Evolutionary conservation across 441 rosid genomes (phyloP).

Genomic region (Geranium incanum): DNA sequence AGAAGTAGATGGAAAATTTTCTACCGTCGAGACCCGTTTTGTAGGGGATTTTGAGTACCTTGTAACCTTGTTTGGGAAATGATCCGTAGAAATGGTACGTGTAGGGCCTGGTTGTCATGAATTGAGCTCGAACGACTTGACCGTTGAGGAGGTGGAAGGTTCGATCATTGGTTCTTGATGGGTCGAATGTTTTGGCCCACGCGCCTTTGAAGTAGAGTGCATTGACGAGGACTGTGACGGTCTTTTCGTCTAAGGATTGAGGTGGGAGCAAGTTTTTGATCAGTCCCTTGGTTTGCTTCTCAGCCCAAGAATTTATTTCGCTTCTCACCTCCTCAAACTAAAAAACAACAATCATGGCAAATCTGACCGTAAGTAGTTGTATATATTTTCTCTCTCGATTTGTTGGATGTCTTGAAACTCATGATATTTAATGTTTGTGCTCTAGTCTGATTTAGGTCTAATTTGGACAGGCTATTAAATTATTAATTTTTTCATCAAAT

Average conservation of each 20-base stretch:
- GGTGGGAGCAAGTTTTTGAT: slow-evolving; percentile 15
- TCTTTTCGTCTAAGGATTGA: neutral
- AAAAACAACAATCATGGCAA: neutral
- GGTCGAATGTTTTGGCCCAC: slow-evolving; percentile 17
- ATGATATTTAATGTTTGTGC: too few species aligned
- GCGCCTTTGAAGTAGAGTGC: slow-evolving; percentile 29
- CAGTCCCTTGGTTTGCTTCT: slow-evolving; percentile 24
- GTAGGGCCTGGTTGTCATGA: slow-evolving; percentile 13
- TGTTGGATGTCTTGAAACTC: too few species aligned
- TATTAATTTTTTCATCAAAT: too few species aligned
- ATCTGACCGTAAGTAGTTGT: too few species aligned
- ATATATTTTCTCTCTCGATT: too few species aligned
- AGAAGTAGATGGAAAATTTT: slow-evolving; percentile 15
- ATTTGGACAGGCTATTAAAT: too few species aligned
- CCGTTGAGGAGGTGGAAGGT: slow-evolving; percentile 23
- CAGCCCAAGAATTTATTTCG: slow-evolving; percentile 23
- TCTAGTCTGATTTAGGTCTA: too few species aligned
- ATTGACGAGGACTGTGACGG: slow-evolving; percentile 22
- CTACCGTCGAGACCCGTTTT: slow-evolving; percentile 12
- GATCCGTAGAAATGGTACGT: neutral
- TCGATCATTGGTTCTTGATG: slow-evolving; percentile 8
- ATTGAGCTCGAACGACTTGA: slow-evolving; percentile 19
- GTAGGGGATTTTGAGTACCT: slow-evolving; percentile 15
- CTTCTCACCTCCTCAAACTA: slow-evolving; percentile 20
- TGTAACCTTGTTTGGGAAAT: neutral